These are phyloP conservation scores for Torrubiellomyces zombiae DNA, from an alignment of 2,329 filamentous ascomycete genomes.

Conservation along the genomic window DNA sequence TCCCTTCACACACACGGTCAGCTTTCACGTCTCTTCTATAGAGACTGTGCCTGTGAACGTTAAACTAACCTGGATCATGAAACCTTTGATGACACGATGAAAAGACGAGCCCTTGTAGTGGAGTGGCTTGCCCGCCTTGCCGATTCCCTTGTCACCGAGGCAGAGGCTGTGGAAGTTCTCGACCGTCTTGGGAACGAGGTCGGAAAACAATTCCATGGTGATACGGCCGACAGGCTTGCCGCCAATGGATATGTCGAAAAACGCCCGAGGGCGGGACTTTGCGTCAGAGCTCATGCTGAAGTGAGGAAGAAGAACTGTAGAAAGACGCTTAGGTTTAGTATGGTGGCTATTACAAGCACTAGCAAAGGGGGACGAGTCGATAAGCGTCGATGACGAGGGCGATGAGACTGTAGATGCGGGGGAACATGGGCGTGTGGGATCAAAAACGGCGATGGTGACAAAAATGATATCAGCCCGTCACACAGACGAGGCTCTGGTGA, in stretches of 20 bases:
- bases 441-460: too few species aligned
- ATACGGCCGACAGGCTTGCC: constrained; percentile 58
- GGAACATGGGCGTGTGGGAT: too few species aligned
- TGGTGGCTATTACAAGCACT: too few species aligned
- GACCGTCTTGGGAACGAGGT: constrained; percentile 80
- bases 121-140: constrained; percentile 67
- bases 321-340: too few species aligned
- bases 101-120: constrained; percentile 89
- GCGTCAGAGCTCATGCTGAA: too few species aligned
- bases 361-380: too few species aligned
- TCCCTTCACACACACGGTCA: constrained; percentile 41
- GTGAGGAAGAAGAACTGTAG: too few species aligned
- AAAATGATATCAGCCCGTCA: too few species aligned
- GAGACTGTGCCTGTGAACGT: not conserved
- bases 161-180: constrained; percentile 93
- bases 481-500: too few species aligned
- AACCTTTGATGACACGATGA: constrained; percentile 94
- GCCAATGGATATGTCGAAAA: constrained; percentile 82
- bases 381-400: too few species aligned
- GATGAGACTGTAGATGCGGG: too few species aligned
- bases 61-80: constrained; percentile 57
- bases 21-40: not conserved
- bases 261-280: constrained; percentile 66
- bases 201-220: constrained; percentile 64
- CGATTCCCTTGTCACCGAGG: constrained; percentile 82